A percentile compares a stretch with the other conserved stretches of the same genome.
phyloP scores from a whole-genome alignment of 2,329 filamentous ascomycete genomes.

The Pezicula rhizophila region DNA sequence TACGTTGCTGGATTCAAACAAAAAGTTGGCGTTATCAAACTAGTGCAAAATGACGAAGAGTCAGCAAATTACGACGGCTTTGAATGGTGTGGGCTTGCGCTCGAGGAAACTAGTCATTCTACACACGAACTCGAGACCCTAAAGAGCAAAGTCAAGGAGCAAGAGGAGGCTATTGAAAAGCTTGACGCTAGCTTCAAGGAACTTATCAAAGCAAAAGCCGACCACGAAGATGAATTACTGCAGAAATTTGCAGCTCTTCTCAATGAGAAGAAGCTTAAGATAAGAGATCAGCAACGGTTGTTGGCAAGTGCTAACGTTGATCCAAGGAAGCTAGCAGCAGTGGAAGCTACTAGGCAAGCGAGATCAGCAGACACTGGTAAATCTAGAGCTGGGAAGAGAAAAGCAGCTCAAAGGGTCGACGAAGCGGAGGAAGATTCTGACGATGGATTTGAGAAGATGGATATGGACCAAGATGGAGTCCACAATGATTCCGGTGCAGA shows the following conservation, averaged over 20 bases:
- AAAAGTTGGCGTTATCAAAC: slow-evolving; percentile 59
- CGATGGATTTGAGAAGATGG: slow-evolving; percentile 45
- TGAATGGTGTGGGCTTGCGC: slow-evolving; percentile 62
- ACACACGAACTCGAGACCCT: slow-evolving; percentile 18
- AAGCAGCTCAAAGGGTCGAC: slow-evolving; percentile 27
- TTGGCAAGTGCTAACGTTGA: slow-evolving; percentile 32
- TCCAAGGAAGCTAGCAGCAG: slow-evolving; percentile 12
- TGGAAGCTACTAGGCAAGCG: slow-evolving; percentile 6
- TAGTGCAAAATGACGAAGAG: slow-evolving; percentile 41
- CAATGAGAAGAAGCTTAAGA: slow-evolving; percentile 77
- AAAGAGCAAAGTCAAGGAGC: slow-evolving; percentile 35
- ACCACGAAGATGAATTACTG: slow-evolving; percentile 60
- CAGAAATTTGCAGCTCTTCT: slow-evolving; percentile 65
- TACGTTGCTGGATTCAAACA: slow-evolving; percentile 67
- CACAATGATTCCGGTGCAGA: slow-evolving; percentile 10
- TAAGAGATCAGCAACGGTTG: slow-evolving; percentile 64
- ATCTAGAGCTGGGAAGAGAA: slow-evolving; percentile 46
- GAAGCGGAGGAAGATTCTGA: slow-evolving; percentile 35
- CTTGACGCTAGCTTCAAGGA: slow-evolving; percentile 60
- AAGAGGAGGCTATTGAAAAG: slow-evolving; percentile 50
- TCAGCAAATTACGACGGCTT: slow-evolving; percentile 58
- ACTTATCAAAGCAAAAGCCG: slow-evolving; percentile 58
- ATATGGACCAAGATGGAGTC: slow-evolving; percentile 33
- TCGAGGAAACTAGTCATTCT: slow-evolving; percentile 27
- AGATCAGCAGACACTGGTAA: slow-evolving; percentile 9